Base-by-base conservation (phyloP, 495 filamentous ascomycete species). In the Peziza echinospora region DNA sequence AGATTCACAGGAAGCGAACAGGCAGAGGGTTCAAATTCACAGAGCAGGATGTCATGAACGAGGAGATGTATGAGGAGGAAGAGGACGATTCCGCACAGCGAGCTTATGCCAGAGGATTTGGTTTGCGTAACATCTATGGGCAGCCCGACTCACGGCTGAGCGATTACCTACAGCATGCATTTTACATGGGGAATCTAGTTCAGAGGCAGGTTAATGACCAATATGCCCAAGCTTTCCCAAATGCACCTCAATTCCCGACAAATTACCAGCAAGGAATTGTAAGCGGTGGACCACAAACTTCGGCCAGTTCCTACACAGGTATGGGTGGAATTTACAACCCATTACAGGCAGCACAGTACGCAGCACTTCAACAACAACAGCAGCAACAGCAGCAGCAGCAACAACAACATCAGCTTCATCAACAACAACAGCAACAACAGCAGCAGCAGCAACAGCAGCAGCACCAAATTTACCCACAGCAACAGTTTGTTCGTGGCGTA, bases 51-150 rank as follows among this genome's bases (percentile, higher is more conserved):
- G 89, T 96, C 8, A 63, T 82, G 49, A 84, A 82, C 55, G 87
- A 93, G 60, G 84, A 89, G 62, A 92, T 93, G 84, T 96, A 94
- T 60, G 87, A 93, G 59, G 87, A 94, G 60, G 80, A 93, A 57
- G 87, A 96, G 28, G 84, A 91, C 43, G 66, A 37, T 3, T 17
- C 19, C 13, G 13, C 30, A 37, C 13, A 11, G 6, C 13, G 30
- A 17, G 30, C 30, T 13, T 37, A 37, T 37, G 30, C 30, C 13
- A 37, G 30, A 37, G 30, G 30, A 2, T 37, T 13, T 37, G 30
- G 13, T 13, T 17, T 37, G 19, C 30, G 30, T 11, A 37, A 37
- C 3, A 37, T 37, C 13, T 37, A 37, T 7, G 30, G 30, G 19
- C 13, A 37, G 13, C 30, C 30, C 13, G 30, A 37, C 19, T 37